phyloP scores from a whole-genome alignment of 768 basidiomycete species.

The Serpula lacrymans region DNA sequence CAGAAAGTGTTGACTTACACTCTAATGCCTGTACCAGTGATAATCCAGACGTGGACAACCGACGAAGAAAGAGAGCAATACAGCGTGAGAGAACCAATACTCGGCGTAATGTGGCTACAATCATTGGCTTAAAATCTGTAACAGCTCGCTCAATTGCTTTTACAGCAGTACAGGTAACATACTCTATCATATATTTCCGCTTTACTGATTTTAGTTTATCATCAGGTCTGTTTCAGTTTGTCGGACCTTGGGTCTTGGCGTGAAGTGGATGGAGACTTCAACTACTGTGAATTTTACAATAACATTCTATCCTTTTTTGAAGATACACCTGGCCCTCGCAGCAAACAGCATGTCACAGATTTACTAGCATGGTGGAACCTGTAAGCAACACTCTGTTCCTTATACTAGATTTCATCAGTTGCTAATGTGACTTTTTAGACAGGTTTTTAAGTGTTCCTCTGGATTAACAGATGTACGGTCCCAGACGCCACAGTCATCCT shows the following conservation, averaged over 20 bases:
- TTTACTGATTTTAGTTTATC: too few species aligned
- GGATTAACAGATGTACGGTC: too few species aligned
- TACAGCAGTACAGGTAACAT: constrained; percentile 17
- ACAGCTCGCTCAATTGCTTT: constrained; percentile 17
- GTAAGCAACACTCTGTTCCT: too few species aligned
- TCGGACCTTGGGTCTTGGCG: constrained; percentile 10
- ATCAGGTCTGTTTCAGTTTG: constrained; percentile 12
- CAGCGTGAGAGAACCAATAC: background rate
- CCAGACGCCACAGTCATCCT: too few species aligned
- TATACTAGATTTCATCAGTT: too few species aligned
- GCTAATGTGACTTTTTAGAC: too few species aligned
- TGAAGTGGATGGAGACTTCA: constrained; percentile 12
- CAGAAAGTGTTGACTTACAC: background rate
- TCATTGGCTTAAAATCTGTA: constrained; percentile 3
- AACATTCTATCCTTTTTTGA: constrained; percentile 25
- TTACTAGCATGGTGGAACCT: constrained; percentile 1
- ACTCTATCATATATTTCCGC: background rate
- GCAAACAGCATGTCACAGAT: background rate
- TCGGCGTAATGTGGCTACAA: background rate
- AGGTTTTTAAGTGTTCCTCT: too few species aligned
- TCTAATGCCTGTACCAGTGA: too few species aligned
- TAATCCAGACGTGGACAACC: too few species aligned
- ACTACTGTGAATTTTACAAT: constrained; percentile 19
- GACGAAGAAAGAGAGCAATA: too few species aligned
- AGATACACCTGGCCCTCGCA: constrained; percentile 8